These are phyloP conservation scores for Phytopythium ostracodes DNA, from an alignment of 352 stramenopile species.

Conservation along the genomic window DNA sequence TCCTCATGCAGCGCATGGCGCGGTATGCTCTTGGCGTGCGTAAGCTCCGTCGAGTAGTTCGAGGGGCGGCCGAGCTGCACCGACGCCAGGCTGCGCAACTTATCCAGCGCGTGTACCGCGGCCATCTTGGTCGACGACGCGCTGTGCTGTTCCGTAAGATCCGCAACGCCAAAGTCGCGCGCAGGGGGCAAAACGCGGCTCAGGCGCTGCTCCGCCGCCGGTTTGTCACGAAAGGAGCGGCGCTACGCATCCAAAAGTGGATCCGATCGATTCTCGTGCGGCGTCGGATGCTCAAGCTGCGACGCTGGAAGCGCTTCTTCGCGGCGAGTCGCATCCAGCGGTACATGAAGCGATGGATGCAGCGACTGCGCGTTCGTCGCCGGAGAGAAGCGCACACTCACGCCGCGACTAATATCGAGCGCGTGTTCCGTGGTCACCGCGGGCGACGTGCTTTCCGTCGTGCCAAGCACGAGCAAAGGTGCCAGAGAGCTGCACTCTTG, in stretches of 20 bases:
- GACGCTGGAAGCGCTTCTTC: constrained; percentile 35
- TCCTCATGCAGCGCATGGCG: constrained; percentile 34
- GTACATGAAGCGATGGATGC: constrained; percentile 51
- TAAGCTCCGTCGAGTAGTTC: constrained; percentile 20
- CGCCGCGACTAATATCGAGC: constrained; percentile 34
- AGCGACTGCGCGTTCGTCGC: constrained; percentile 21
- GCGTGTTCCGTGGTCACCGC: constrained; percentile 37
- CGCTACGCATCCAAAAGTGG: constrained; percentile 46
- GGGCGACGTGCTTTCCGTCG: constrained; percentile 25
- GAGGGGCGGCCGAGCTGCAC: constrained; percentile 21
- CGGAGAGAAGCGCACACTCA: constrained; percentile 33
- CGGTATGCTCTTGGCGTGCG: constrained; percentile 32
- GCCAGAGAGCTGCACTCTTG: constrained; percentile 19
- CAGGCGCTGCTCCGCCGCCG: constrained; percentile 44
- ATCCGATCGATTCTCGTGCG: constrained; percentile 34
- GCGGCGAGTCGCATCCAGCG: constrained; percentile 44
- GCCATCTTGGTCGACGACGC: constrained; percentile 36
- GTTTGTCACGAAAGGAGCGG: constrained; percentile 42
- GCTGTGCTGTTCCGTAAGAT: constrained; percentile 65
- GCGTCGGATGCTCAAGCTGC: constrained; percentile 37
- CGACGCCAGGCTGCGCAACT: constrained; percentile 20
- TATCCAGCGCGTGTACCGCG: constrained; percentile 40
- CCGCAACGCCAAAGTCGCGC: constrained; percentile 37
- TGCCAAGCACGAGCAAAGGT: constrained; percentile 23
- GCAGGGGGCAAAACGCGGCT: constrained; percentile 47